Percentiles rank a stretch among this genome's conserved stretches.
phyloP scores from a whole-genome alignment of 75 land plant species.

The Larix kaempferi region DNA sequence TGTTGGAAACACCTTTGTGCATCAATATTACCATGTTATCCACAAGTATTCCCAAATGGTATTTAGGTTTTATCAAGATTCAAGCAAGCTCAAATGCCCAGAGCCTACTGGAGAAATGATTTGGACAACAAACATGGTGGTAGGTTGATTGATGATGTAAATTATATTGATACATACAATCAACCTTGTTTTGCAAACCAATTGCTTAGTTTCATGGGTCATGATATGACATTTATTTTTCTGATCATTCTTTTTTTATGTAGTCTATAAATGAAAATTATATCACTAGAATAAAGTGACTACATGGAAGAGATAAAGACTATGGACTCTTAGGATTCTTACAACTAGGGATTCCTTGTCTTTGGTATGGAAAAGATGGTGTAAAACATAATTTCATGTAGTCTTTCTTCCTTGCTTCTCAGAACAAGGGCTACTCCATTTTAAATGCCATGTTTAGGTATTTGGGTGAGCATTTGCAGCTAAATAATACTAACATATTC shows the following conservation, averaged over 20 bases:
- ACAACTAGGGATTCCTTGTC: conserved; percentile 66
- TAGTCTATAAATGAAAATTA: conserved; percentile 63
- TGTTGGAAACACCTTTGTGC: conserved; percentile 56
- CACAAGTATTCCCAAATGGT: conserved; percentile 46
- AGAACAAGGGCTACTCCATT: conserved; percentile 89
- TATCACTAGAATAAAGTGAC: conserved; percentile 42
- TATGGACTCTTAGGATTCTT: conserved; percentile 78
- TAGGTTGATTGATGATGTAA: conserved; percentile 6
- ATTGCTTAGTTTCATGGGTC: neutral
- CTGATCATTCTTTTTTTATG: neutral
- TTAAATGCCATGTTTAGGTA: conserved; percentile 79
- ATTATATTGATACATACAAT: too few species aligned
- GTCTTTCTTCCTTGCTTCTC: conserved; percentile 85
- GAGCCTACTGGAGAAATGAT: conserved; percentile 27
- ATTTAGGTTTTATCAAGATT: conserved; percentile 45
- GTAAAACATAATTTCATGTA: conserved; percentile 55
- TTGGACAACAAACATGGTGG: neutral
- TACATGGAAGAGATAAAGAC: conserved; percentile 73
- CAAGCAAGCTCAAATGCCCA: conserved; percentile 43
- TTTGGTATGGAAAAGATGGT: conserved; percentile 50
- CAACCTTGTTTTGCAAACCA: neutral
- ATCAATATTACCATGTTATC: conserved; percentile 48
- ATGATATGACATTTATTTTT: neutral
- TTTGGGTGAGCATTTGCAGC: conserved; percentile 34
- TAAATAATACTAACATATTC: conserved; percentile 1